phyloP scores from a whole-genome alignment of 345 rosid genomes.

The Zanthoxylum bungeanum region DNA sequence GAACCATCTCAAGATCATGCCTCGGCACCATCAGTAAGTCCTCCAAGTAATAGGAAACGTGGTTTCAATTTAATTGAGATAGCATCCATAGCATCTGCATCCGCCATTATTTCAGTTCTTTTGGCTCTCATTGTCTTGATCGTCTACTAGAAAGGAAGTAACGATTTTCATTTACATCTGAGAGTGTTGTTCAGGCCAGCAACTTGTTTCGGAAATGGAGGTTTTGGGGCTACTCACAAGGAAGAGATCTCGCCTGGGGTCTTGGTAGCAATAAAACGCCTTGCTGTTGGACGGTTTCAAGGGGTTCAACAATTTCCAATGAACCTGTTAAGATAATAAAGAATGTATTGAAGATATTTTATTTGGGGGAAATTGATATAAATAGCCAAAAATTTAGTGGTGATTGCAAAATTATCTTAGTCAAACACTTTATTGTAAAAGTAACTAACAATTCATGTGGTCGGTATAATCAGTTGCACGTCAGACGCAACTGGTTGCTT shows the following conservation, averaged over 20 bases:
- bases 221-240: slow-evolving; percentile 61
- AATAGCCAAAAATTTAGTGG: no score
- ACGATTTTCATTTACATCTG: slow-evolving; percentile 42
- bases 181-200: slow-evolving; percentile 51
- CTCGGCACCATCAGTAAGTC: slow-evolving; percentile 18
- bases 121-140: slow-evolving; percentile 41
- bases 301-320: slow-evolving; percentile 52
- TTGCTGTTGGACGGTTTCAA: slow-evolving; percentile 56
- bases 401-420: no score
- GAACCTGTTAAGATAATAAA: no score
- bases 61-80: slow-evolving; percentile 49
- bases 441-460: no score
- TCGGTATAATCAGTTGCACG: no score
- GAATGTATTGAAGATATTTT: no score
- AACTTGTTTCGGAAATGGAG: slow-evolving; percentile 63
- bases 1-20: slow-evolving; percentile 26
- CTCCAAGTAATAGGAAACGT: neutral
- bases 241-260: slow-evolving; percentile 47
- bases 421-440: no score
- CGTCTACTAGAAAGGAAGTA: slow-evolving; percentile 44
- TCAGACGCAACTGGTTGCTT: no score
- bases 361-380: no score
- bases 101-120: slow-evolving; percentile 54
- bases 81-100: slow-evolving; percentile 53
- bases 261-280: slow-evolving; percentile 50